Base-by-base conservation (phyloP, 176 grass and related monocot species). In the Elymus sibiricus region DNA sequence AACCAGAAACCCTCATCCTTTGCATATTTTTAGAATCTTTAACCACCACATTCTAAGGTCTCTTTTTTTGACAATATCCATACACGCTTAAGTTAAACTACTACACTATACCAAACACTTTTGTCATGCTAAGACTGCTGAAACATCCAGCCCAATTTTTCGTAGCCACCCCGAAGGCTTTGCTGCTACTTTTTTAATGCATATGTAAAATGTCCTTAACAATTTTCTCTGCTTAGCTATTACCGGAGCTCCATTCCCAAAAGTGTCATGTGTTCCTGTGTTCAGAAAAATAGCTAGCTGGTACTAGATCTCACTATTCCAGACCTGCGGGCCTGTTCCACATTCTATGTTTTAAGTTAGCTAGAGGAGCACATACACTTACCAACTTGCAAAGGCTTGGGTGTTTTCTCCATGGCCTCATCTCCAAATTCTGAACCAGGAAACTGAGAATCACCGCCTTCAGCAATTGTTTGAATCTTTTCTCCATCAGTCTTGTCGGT, bases 1-100 rank as follows among this genome's bases (percentile, higher is more conserved):
- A 90, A 79, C 85, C 89, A 92, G 21, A 51, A 84, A 82, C 11
- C 47, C 22, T 38, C 27, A 92, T 86, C 27, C 56, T 85, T 22
- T 78, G 40, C 13, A 37, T 31, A 24, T 44, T 75, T 69, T 56
- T 44, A 70, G 4, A 27, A 81, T 85, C 60, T 60, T 42, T 61
- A 81, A 67, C 77, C 61, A 60, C 56, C 72, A 68, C 35, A 82
- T 51, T 56, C 5, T 49, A 44, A 46, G 44, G 79, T 68, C 44
- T 68, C 44, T 76, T 80, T 83, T 83, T 59, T 47, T 1, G 4
- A 70, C 35, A 82, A 77, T 29, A 31, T 14, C 16, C 28, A 6
- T 59, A 31, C n/a, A 86, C n/a, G 2, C 4, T 46, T 81, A 81
- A 70, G n/a, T 49, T 49, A 61, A 89, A 37, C 62, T 70, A 61